Evolutionary conservation across 371 early-diverging fungal genomes (phyloP), one percentile per base, ranked within the genome.

Genomic region (Mortierella sp.): DNA sequence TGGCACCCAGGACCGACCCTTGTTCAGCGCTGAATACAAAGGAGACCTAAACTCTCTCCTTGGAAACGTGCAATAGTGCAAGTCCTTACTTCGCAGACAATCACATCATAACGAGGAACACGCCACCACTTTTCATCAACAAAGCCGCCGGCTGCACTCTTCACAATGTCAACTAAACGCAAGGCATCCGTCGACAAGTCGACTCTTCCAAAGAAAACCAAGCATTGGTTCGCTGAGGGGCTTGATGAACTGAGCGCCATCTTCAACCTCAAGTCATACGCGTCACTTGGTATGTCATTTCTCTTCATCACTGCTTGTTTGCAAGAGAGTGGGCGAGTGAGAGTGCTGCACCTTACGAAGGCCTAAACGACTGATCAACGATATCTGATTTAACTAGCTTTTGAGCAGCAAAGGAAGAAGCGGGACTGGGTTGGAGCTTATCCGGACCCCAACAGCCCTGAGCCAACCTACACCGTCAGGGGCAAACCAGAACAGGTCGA

Each of bases 381-480:
- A 13, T 31, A 63, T 34, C 63, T 31, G 16, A 52, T 38, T 1
- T 26, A 24, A 13, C 24, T 55, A 82, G 82, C 71, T 0, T 58
- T 60, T 9, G 72, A 79, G 28, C 79, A 83, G 38, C 83, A 77
- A 31, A 34, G 58, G 24, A 75, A 73, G 74, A 68, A 74, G 44
- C 68, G 70, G 24, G 84, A 74, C 31, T 84, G 84, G 84, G 81
- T 84, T 9, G 84, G 84, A 44, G 84, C 84, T 16, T 84, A 78
- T 26, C 84, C 84, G n/a, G 75, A 75, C 8, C 55, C 60, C 54
- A 45, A 34, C n/a, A 52, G 55, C 26, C 76, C 72, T 0, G 26
- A 70, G 28, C 71, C 71, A 16, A 44, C 44, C n/a, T 74, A 74
- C 57, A 74, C 77, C 73, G 48, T 83, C 57, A 24, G 83, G 19